Evolutionary conservation across 345 rosid genomes (phyloP), one percentile per base, ranked within the genome.

Genomic region (Syzygium aromaticum): DNA sequence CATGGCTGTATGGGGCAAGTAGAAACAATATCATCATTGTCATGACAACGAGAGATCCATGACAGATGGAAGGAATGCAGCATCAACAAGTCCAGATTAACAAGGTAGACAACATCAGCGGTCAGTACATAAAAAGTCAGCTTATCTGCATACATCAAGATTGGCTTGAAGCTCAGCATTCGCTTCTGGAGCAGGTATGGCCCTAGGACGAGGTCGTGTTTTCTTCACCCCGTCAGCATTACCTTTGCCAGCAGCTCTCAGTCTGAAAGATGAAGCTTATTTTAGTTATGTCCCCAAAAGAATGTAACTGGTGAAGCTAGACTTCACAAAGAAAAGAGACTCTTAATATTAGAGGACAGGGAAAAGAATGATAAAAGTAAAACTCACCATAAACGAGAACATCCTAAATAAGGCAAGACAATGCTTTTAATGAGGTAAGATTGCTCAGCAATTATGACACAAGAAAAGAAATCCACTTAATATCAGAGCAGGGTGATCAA

Each of bases 81-180:
- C 30, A 52, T 73, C 25, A 73, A 73, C 25, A 73, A 73, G 25
- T 86, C 80, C 78, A 49, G 51, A 25, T 86, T 49, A 59, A 23
- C 87, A 86, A 56, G n/a, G n/a, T 6, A 86, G 51, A 54, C 63
- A 30, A 51, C 15, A 53, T 5, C 59, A 84, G 67, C 33, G 84
- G 64, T 19, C 43, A 1, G 77, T 14, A 38, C 49, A 85, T 10
- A 57, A 89, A 77, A 64, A 89, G 54, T 51, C 77, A 87, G 90
- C 84, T 89, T 86, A 89, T 90, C 88, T 85, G 91, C 96, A 63
- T 93, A 94, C 98, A 92, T 95, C 98, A 73, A 93, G 93, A 88
- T 94, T 95, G 87, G 94, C 90, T 86, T 94, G 96, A 86, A 94
- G 93, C 88, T 95, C 98, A 3, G 98, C 96, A 89, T 95, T 95